Conservation (phyloP, 1,284 basidiomycete genomes). For the Cryptococcus hybrid region DNA sequence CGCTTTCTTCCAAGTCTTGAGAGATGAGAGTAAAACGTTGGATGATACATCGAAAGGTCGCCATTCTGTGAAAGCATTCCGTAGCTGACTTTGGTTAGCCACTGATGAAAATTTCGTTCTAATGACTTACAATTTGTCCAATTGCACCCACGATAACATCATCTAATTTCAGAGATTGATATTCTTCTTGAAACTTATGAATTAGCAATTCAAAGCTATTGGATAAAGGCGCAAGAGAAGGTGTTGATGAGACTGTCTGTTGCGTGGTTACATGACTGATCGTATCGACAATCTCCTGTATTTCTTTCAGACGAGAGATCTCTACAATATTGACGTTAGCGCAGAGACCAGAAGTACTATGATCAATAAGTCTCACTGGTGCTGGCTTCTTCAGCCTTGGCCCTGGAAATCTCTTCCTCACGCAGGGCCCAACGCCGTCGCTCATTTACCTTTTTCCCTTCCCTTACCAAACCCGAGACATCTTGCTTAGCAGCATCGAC, state of each 20-base stretch:
- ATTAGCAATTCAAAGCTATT: constrained; percentile 68
- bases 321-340: constrained; percentile 50
- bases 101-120: not conserved
- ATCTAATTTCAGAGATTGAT: constrained; percentile 74
- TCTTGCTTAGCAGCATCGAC: constrained; percentile 76
- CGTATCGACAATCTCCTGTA: constrained; percentile 69
- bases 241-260: constrained; percentile 57
- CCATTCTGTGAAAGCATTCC: constrained; percentile 33
- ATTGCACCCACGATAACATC: constrained; percentile 91
- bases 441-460: constrained; percentile 79
- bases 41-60: constrained; percentile 41
- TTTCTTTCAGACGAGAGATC: constrained; percentile 68
- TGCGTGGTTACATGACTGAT: constrained; percentile 65
- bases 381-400: constrained; percentile 62
- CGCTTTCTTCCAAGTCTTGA: constrained; percentile 48
- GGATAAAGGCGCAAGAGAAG: constrained; percentile 67
- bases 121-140: constrained; percentile 62
- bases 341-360: not conserved
- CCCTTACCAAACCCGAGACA: constrained; percentile 80
- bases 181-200: constrained; percentile 71
- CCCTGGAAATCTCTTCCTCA: constrained; percentile 64
- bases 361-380: constrained; percentile 17
- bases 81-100: constrained; percentile 15
- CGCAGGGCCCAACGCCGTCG: constrained; percentile 65
- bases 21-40: constrained; percentile 30